Evolutionary conservation across 441 rosid genomes (phyloP).

Genomic region (Pelargonium australe): DNA sequence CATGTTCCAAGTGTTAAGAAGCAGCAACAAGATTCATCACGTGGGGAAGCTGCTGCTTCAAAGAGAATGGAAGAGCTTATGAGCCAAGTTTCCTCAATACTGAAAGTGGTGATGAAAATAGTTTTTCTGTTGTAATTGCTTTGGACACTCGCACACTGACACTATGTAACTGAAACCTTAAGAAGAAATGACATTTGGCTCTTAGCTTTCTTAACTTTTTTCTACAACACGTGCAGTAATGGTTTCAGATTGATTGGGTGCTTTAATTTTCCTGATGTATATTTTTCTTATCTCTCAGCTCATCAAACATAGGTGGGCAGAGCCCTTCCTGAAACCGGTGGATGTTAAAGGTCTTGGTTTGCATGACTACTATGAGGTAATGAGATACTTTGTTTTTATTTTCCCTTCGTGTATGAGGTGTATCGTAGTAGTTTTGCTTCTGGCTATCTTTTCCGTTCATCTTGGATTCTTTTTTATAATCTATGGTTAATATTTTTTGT

Average conservation of each 20-base stretch:
- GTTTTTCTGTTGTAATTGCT: not conserved
- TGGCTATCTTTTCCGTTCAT: not conserved
- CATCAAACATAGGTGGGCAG: conserved; percentile 88
- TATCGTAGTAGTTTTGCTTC: not conserved
- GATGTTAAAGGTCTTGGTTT: conserved; percentile 85
- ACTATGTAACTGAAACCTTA: not conserved
- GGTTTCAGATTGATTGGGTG: not conserved
- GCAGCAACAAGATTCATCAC: conserved; percentile 58
- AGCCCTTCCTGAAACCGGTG: conserved; percentile 90
- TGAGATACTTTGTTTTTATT: not conserved
- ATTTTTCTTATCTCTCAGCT: conserved; percentile 32
- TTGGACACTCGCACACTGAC: not conserved
- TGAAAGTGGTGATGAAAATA: not conserved
- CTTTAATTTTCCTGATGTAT: not conserved
- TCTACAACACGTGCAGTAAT: not conserved
- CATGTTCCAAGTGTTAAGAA: conserved; percentile 59
- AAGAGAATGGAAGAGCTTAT: conserved; percentile 95
- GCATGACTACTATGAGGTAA: conserved; percentile 81
- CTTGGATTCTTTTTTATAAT: conserved; percentile 6
- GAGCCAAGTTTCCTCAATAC: conserved; percentile 61
- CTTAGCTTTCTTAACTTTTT: not conserved
- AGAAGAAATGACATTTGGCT: not conserved
- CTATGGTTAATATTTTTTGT: conserved; percentile 3
- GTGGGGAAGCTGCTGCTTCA: conserved; percentile 71
- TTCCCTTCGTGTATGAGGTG: not conserved